Evolutionary conservation across 768 basidiomycete genomes (phyloP).

Genomic region (Lactifluus rugatus): DNA sequence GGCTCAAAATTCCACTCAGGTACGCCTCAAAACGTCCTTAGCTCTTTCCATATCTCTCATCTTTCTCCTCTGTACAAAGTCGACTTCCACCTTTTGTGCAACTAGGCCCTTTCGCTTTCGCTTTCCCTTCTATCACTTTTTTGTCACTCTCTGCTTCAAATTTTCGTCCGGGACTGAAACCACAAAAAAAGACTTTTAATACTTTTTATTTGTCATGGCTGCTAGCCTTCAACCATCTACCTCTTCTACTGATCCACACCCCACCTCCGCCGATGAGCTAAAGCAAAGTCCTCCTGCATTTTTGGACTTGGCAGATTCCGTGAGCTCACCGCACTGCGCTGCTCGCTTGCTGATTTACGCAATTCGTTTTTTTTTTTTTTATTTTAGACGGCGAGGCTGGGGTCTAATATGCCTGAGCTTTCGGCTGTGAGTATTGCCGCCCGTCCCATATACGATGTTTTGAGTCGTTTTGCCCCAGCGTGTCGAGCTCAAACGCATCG

Average conservation of each 20-base stretch:
- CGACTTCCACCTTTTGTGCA: slow-evolving; percentile 55
- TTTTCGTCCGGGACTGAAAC: slow-evolving; percentile 37
- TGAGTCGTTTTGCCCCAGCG: slow-evolving; percentile 38
- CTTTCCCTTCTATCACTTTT: slow-evolving; percentile 37
- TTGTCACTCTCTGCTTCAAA: slow-evolving; percentile 34
- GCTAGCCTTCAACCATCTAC: slow-evolving; percentile 59
- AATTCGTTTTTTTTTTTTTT: slow-evolving; percentile 10
- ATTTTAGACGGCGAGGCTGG: slow-evolving; percentile 66
- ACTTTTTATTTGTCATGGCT: slow-evolving; percentile 52
- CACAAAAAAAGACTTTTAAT: slow-evolving; percentile 37
- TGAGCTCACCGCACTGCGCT: slow-evolving; percentile 33
- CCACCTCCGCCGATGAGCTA: slow-evolving; percentile 55
- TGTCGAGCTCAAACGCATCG: slow-evolving; percentile 78
- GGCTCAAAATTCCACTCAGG: slow-evolving; percentile 68
- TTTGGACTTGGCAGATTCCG: slow-evolving; percentile 88
- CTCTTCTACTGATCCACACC: slow-evolving; percentile 62
- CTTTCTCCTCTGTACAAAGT: slow-evolving; percentile 13
- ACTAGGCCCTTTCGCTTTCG: slow-evolving; percentile 39
- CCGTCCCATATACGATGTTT: slow-evolving; percentile 5
- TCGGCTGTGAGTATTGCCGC: slow-evolving; percentile 53
- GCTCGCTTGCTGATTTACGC: slow-evolving; percentile 8
- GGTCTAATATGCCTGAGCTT: slow-evolving; percentile 80
- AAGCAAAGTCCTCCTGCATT: slow-evolving; percentile 89
- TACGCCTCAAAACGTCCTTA: slow-evolving; percentile 20
- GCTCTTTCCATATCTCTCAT: slow-evolving; percentile 21